Percentiles rank a stretch among this genome's conserved stretches.
Evolutionary conservation across 805 yeast genomes (phyloP).

Genomic region (Teunomyces aglyptinius): DNA sequence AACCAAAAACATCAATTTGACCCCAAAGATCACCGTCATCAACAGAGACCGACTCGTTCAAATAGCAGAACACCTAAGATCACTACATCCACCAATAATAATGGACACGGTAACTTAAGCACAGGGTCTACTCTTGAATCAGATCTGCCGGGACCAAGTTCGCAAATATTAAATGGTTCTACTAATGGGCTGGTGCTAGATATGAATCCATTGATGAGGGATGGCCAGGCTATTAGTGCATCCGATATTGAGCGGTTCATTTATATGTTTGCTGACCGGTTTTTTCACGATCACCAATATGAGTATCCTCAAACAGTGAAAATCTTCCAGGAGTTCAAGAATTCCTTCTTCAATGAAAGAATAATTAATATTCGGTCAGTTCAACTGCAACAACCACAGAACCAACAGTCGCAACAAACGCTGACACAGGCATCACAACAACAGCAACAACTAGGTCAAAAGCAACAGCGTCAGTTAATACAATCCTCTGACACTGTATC

Average conservation of each 20-base stretch:
- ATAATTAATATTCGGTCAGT: constrained; percentile 27
- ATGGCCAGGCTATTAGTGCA: constrained; percentile 6
- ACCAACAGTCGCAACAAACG: constrained; percentile 8
- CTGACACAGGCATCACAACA: constrained; percentile 5
- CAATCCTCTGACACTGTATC: neutral
- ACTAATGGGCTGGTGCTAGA: constrained; percentile 5
- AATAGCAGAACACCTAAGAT: constrained; percentile 2
- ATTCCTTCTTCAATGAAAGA: constrained; percentile 40
- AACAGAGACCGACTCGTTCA: constrained; percentile 5
- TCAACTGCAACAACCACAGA: constrained; percentile 6
- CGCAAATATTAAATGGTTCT: neutral
- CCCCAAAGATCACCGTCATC: neutral
- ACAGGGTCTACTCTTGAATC: neutral
- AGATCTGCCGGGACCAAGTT: neutral
- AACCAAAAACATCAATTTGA: constrained; percentile 20
- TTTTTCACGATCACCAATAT: constrained; percentile 38
- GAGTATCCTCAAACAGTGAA: constrained; percentile 45
- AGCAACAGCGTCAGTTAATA: constrained; percentile 6
- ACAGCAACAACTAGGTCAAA: constrained; percentile 5
- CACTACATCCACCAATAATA: neutral
- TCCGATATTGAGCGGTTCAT: constrained; percentile 40
- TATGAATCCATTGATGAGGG: constrained; percentile 4
- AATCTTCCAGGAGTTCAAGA: constrained; percentile 43
- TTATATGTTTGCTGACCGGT: constrained; percentile 41
- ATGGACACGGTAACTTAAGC: neutral